Evolutionary conservation across 2,329 filamentous ascomycete genomes (phyloP), one percentile per base, ranked within the genome.

Genomic region (Diaporthe sp.): DNA sequence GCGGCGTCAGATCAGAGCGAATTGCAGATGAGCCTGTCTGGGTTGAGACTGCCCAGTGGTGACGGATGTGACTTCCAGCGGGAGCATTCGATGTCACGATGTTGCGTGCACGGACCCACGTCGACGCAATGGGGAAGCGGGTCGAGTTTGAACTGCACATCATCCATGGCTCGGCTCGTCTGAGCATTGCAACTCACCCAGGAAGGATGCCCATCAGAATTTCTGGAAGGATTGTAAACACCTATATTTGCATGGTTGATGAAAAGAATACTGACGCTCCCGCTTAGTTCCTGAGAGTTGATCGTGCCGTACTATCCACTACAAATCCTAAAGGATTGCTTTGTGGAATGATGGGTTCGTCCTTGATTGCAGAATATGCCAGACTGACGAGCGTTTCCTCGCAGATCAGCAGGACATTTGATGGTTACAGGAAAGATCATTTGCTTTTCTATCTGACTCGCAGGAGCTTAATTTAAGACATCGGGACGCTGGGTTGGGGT

Each of bases 61-160:
- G 65, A 53, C 49, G 65, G 65, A 28, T 42, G 49, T 70, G 65
- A 70, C 47, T 55, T 51, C 13, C 34, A 70, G 65, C 47, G 10
- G 47, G 47, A 37, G 47, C 65, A 42, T 25, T 53, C 22, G 65
- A 68, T 39, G 47, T 55, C 34, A 39, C 37, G n/a, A 70, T 70
- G 49, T 13, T 25, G 65, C 15, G 37, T 31, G 65, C 65, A 70
- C 49, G 65, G 65, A 70, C 65, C 47, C 22, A n/a, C 22, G 8
- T 10, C 22, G 25, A 39, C 31, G 22, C 47, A 53, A 51, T 20
- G 31, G 22, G 10, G 65, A 53, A 37, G 47, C 53, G 65, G 65
- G 55, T 70, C 65, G n/a, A 42, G 13, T 6, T 15, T 53, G 47
- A n/a, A 39, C 34, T 28, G 65, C 65, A 22, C 17, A 20, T 39